A percentile compares a stretch with the other conserved stretches of the same genome.
These are phyloP conservation scores for Parachaetomium inaequale DNA, from an alignment of 495 filamentous ascomycete species.

Conservation along the genomic window DNA sequence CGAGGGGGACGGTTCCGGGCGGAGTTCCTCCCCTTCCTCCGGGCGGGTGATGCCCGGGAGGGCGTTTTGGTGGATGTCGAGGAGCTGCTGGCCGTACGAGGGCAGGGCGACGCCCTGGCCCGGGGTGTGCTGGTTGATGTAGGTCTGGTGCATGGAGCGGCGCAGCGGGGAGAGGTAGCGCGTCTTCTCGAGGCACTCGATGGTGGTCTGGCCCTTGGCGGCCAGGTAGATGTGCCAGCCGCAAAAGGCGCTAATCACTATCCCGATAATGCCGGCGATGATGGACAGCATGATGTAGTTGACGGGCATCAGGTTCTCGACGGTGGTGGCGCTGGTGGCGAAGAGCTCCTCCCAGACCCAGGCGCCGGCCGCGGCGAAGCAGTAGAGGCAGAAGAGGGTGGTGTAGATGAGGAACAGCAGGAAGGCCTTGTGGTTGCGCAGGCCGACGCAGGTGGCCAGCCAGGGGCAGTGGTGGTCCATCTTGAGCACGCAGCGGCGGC, in stretches of 20 bases:
- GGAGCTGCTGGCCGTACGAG: slow-evolving; percentile 68
- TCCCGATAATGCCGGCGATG: slow-evolving; percentile 81
- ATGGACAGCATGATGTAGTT: slow-evolving; percentile 87
- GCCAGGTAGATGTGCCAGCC: slow-evolving; percentile 88
- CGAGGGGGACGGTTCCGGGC: slow-evolving; percentile 18
- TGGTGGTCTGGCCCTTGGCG: slow-evolving; percentile 76
- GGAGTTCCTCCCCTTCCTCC: slow-evolving; percentile 70
- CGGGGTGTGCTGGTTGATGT: slow-evolving; percentile 48
- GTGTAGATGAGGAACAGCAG: slow-evolving; percentile 91
- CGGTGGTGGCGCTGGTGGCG: slow-evolving; percentile 53
- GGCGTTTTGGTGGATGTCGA: slow-evolving; percentile 78
- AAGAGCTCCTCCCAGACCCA: slow-evolving; percentile 85
- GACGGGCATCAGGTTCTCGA: slow-evolving; percentile 74
- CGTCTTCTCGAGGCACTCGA: slow-evolving; percentile 91
- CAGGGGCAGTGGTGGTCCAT: slow-evolving; percentile 99
- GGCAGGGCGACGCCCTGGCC: slow-evolving; percentile 51
- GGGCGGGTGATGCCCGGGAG: slow-evolving; percentile 74
- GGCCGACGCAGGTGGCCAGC: slow-evolving; percentile 91
- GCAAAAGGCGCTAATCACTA: slow-evolving; percentile 87
- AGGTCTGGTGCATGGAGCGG: slow-evolving; percentile 61
- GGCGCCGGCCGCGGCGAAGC: slow-evolving; percentile 63
- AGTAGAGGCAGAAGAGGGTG: slow-evolving; percentile 77
- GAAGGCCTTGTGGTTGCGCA: slow-evolving; percentile 94
- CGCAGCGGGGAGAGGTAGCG: slow-evolving; percentile 80
- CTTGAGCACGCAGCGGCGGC: slow-evolving; percentile 88